phyloP scores from a whole-genome alignment of 768 basidiomycete species.

The Phanerodontia chrysosporium region DNA sequence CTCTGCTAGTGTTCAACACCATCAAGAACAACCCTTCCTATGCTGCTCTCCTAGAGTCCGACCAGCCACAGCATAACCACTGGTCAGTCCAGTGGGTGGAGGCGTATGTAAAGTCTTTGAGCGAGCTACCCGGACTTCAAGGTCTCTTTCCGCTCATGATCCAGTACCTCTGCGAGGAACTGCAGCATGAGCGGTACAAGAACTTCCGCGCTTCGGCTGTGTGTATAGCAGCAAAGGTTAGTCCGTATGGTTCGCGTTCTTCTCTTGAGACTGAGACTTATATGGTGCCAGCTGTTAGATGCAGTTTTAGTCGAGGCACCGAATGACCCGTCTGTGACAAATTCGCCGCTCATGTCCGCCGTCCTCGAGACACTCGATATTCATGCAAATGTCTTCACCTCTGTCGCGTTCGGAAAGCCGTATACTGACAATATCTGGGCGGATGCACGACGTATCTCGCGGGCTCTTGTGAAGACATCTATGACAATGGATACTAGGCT shows the following conservation, averaged over 20 bases:
- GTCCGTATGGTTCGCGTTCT: conserved; percentile 20
- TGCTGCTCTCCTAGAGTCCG: conserved; percentile 38
- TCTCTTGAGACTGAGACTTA: background rate
- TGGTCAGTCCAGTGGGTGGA: conserved; percentile 24
- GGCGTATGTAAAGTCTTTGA: conserved; percentile 20
- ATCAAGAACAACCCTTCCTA: conserved; percentile 75
- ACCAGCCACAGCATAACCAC: conserved; percentile 26
- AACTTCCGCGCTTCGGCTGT: conserved; percentile 57
- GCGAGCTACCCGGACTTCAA: conserved; percentile 15
- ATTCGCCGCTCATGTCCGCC: conserved; percentile 28
- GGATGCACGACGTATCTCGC: conserved; percentile 35
- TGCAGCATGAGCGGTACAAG: conserved; percentile 73
- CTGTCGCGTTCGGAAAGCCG: conserved; percentile 40
- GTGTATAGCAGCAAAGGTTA: conserved; percentile 57
- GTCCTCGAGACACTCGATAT: conserved; percentile 43
- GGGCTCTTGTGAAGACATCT: conserved; percentile 34
- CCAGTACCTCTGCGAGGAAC: conserved; percentile 73
- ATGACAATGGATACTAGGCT: conserved; percentile 34
- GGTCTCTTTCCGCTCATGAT: conserved; percentile 70
- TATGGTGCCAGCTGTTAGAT: background rate
- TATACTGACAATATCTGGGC: conserved; percentile 39
- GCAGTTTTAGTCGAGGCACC: background rate
- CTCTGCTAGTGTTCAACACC: conserved; percentile 74
- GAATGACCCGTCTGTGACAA: background rate
- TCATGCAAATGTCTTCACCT: conserved; percentile 43